Evolutionary conservation across 1,284 basidiomycete species (phyloP).

Genomic region (Porodaedalea pini): DNA sequence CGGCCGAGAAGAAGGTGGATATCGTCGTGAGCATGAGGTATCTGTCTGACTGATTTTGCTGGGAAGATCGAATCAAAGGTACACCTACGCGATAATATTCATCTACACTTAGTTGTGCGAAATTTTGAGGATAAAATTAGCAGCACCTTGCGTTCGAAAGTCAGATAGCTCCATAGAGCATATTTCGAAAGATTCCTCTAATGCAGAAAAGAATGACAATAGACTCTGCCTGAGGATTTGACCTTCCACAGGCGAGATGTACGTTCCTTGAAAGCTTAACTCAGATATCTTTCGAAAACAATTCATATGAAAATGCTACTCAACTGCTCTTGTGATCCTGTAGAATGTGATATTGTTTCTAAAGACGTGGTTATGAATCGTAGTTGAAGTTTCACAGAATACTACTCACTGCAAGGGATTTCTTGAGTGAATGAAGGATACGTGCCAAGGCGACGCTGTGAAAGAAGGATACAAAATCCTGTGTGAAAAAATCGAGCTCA

Average conservation of each 20-base stretch:
- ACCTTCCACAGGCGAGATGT: neutral
- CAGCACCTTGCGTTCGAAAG: constrained; percentile 4
- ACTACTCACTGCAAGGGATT: neutral
- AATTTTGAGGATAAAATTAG: no score
- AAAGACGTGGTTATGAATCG: neutral
- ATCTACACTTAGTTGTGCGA: no score
- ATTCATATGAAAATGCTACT: neutral
- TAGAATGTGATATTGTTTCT: neutral
- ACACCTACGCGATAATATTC: no score
- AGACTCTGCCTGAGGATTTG: neutral
- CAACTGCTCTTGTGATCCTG: neutral
- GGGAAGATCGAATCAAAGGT: neutral
- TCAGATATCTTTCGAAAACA: neutral
- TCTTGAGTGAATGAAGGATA: neutral
- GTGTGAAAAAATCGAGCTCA: neutral
- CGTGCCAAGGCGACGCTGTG: neutral
- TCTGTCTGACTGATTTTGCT: constrained; percentile 1
- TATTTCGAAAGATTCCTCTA: neutral
- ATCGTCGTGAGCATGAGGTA: constrained; percentile 9
- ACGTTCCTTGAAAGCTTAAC: neutral
- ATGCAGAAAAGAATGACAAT: neutral
- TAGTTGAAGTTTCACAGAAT: neutral
- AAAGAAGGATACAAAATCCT: constrained; percentile 1
- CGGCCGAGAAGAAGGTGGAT: constrained; percentile 12
- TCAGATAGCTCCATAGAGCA: neutral